Evolutionary conservation across 2,329 filamentous ascomycete genomes (phyloP), one percentile per base, ranked within the genome.

Genomic region (Ambrosiella xylebori): DNA sequence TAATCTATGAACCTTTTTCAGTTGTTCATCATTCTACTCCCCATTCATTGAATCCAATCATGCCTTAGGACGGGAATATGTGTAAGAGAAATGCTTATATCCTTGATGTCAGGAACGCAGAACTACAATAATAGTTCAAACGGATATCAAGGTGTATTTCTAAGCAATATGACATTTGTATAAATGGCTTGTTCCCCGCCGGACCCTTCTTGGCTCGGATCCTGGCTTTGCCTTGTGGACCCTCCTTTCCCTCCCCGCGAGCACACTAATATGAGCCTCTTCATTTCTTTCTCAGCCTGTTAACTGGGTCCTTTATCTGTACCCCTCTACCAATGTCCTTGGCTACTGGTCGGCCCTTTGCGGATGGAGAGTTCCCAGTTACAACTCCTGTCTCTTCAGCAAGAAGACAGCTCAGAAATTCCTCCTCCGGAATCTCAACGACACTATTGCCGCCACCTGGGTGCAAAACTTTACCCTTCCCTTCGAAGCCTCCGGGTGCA

Each of bases 311-410:
- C 17, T 7, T n/a, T 49, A 49, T 15, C 15, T 49, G 17, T 49
- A 49, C 44, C 15, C 7, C 11, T n/a, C 44, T 5, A 15, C 15
- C 44, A 69, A 65, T 27, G 65, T 69, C 1, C 64, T 74, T 12
- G 73, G 74, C 0, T 73, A 75, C 61, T 76, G 73, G 71, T 74
- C 73, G 12, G 69, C 73, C 0, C 62, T 76, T 4, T 76, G 74
- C 62, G 64, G 67, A 8, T 76, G 72, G 73, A 71, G 67, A 61
- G 73, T 69, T 56, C 63, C 63, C 15, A 71, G 68, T 15, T 69
- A 68, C 1, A 70, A 72, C 47, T 66, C 71, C 39, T 76, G 9
- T 15, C 15, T 49, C 12, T 49, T 49, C 17, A 11, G 45, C 15
- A 19, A 49, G 15, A n/a, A 49, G 45, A 2, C 8, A 9, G 45